phyloP scores from a whole-genome alignment of 805 yeast species.

The Saccharomycopsis selenospora region DNA sequence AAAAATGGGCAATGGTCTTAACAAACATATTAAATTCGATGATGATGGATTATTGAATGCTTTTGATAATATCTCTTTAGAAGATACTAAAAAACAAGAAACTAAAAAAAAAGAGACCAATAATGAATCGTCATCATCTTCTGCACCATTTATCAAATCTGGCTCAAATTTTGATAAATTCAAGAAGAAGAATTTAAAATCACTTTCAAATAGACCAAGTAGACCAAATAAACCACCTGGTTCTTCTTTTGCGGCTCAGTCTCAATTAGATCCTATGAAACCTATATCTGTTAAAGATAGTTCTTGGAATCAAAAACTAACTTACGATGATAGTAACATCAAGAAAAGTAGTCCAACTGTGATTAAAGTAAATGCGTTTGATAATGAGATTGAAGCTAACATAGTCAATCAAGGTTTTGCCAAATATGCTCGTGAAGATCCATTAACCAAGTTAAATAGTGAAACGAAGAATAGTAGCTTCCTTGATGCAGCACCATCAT shows the following conservation, averaged over 20 bases:
- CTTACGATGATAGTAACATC: background rate
- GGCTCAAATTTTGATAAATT: too few relatives aligned
- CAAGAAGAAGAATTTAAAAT: too few relatives aligned
- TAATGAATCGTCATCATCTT: too few relatives aligned
- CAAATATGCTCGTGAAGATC: slow-evolving; percentile 1
- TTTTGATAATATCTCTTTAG: background rate
- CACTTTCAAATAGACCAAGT: too few relatives aligned
- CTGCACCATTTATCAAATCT: too few relatives aligned
- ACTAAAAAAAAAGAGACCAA: too few relatives aligned
- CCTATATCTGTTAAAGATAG: background rate
- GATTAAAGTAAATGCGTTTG: too few relatives aligned
- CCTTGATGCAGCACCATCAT: background rate
- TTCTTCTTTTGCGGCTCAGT: too few relatives aligned
- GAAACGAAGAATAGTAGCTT: background rate
- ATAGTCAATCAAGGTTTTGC: too few relatives aligned
- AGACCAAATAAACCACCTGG: too few relatives aligned
- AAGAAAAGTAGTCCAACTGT: background rate
- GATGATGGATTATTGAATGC: background rate
- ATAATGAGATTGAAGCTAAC: too few relatives aligned
- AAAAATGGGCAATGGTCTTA: background rate
- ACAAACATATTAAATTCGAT: slow-evolving; percentile 7
- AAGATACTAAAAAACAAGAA: background rate
- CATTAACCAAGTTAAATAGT: background rate
- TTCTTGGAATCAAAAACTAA: background rate
- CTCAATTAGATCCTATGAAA: too few relatives aligned